These are phyloP conservation scores for Oryza longistaminata DNA, from an alignment of 176 grass and related monocot species.

Conservation along the genomic window DNA sequence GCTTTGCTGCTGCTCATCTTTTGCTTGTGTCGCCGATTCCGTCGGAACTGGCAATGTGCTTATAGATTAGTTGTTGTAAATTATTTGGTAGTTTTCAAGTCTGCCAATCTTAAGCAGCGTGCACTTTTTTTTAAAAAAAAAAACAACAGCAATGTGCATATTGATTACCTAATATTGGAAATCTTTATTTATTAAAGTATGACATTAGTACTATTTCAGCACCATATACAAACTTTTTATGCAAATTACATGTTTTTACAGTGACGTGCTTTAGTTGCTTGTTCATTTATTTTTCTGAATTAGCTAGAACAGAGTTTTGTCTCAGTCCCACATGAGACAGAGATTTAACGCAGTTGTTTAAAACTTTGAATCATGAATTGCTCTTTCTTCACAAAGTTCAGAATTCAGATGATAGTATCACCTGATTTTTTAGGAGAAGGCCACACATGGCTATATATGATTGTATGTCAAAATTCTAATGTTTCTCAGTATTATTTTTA, in stretches of 20 bases:
- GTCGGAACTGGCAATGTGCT: not conserved
- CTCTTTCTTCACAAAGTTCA: not conserved
- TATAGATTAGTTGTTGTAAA: no score
- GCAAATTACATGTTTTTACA: not conserved
- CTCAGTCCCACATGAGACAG: not conserved
- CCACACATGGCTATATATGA: not conserved
- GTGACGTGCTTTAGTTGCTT: not conserved
- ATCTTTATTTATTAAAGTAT: not conserved
- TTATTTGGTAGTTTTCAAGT: no score
- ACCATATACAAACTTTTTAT: not conserved
- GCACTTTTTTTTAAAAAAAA: no score
- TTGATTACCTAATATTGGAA: not conserved
- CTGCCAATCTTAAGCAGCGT: no score
- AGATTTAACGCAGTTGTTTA: not conserved
- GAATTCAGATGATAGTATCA: not conserved
- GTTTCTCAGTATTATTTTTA: conserved; percentile 7
- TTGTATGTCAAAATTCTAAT: conserved; percentile 5
- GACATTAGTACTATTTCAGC: not conserved
- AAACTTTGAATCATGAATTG: not conserved
- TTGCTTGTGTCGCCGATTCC: not conserved
- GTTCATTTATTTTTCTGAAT: conserved; percentile 18
- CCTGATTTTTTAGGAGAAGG: not conserved
- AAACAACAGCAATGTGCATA: not conserved
- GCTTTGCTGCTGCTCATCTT: not conserved
- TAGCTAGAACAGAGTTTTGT: not conserved